Base-by-base conservation (phyloP, 2,329 filamentous ascomycete species). In the Leptodontidium sp. region DNA sequence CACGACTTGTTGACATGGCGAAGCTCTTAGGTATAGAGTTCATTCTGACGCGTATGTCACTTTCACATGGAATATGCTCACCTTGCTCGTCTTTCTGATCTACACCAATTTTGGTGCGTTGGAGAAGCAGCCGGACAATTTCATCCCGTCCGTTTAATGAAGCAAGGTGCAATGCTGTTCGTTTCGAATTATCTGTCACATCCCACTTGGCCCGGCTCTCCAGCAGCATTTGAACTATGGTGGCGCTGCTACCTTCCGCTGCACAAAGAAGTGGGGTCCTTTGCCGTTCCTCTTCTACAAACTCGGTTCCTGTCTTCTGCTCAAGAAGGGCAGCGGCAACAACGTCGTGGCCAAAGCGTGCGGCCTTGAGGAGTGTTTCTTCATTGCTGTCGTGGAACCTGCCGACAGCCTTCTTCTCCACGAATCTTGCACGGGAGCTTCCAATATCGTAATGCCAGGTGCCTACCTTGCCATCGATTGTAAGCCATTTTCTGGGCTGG, bases 81-180 rank as follows among this genome's bases (percentile, higher is more conserved):
- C 57, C 57, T 47, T 61, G 57, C n/a, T 61, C 40, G 12, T 61
- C 57, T 47, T 61, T 47, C 9, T 43, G 21, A 2, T 61, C 57
- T 7, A 61, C 40, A 26, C 15, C 24, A n/a, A 61, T 61, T 11
- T n/a, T n/a, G 15, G 21, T 47, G 24, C n/a, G 38, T 9, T 47
- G 57, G 12, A 61, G 40, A n/a, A 61, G 21, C 4, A 61, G 11
- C 9, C n/a, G n/a, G 8, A 61, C 40, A 11, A 61, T n/a, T 8
- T 61, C 40, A 32, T 47, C 40, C n/a, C 57, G 57, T 1, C 57
- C 57, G 24, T 61, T 61, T 14, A 61, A 47, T 26, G 57, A 43
- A 2, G 57, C 57, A 15, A 61, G 57, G 12, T 61, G 57, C 40
- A 61, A 21, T n/a, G 57, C 57, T 47, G 57, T 61, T 45, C 57